Evolutionary conservation across 352 stramenopile species (phyloP).

Genomic region (Phytophthora vignae): DNA sequence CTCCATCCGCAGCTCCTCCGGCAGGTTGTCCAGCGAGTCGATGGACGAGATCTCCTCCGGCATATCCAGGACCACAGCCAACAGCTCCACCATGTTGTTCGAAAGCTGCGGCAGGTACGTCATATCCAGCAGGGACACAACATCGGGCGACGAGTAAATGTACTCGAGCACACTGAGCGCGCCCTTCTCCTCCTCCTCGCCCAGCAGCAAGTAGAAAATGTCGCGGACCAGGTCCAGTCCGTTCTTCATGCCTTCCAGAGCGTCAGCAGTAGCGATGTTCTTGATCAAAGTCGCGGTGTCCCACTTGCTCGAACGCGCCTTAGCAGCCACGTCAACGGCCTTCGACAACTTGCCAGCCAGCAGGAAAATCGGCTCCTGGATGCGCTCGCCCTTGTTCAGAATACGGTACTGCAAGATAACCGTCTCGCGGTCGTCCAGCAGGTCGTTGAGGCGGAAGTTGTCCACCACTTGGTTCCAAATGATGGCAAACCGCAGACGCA

Average conservation of each 20-base stretch:
- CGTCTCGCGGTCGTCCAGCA: constrained; percentile 85
- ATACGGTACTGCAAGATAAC: constrained; percentile 89
- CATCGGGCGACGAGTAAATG: constrained; percentile 66
- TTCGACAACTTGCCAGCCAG: constrained; percentile 77
- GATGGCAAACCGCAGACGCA: constrained; percentile 82
- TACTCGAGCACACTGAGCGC: constrained; percentile 68
- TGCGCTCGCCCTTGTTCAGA: constrained; percentile 65
- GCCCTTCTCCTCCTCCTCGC: constrained; percentile 55
- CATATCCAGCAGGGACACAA: constrained; percentile 69
- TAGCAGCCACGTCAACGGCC: constrained; percentile 65
- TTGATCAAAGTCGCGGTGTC: constrained; percentile 61
- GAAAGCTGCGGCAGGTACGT: constrained; percentile 61
- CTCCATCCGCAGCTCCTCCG: constrained; percentile 62
- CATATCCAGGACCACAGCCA: constrained; percentile 82
- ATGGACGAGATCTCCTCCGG: constrained; percentile 74
- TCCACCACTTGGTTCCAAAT: constrained; percentile 91
- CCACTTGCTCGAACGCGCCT: constrained; percentile 58
- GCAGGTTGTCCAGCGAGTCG: constrained; percentile 41
- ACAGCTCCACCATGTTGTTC: constrained; percentile 77
- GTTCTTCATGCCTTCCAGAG: constrained; percentile 69
- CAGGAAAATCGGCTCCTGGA: constrained; percentile 86
- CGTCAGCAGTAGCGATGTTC: constrained; percentile 65
- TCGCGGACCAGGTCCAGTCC: constrained; percentile 63
- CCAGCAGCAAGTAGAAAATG: constrained; percentile 79
- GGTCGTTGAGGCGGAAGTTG: constrained; percentile 86